A percentile compares a stretch with the other conserved stretches of the same genome.
Evolutionary conservation across 768 basidiomycete species (phyloP).

Genomic region (Lyophyllum atratum): DNA sequence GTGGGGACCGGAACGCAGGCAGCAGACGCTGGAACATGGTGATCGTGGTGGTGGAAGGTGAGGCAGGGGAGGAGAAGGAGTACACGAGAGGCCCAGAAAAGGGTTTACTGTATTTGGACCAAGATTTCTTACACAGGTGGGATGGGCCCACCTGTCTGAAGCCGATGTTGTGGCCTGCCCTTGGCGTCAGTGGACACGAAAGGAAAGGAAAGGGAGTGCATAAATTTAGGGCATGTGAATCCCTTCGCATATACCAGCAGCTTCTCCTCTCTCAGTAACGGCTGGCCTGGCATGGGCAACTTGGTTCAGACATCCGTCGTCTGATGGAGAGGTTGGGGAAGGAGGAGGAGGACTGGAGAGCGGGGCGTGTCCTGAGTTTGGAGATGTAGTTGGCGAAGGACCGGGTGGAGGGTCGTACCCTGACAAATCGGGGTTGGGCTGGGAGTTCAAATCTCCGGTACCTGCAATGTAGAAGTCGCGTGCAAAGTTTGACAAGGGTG

Average conservation of each 20-base stretch:
- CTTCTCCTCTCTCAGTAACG: constrained; percentile 60
- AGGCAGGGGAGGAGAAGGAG: constrained; percentile 33
- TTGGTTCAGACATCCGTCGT: constrained; percentile 56
- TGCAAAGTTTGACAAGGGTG: constrained; percentile 52
- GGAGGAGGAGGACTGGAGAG: no score
- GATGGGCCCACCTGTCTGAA: constrained; percentile 70
- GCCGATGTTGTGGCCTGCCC: constrained; percentile 73
- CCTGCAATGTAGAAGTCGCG: constrained; percentile 63
- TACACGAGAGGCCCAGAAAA: constrained; percentile 65
- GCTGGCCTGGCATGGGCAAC: constrained; percentile 64
- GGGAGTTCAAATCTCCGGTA: constrained; percentile 11
- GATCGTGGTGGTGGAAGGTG: neutral
- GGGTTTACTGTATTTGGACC: constrained; percentile 65
- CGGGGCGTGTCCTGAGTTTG: no score
- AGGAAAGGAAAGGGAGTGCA: constrained; percentile 15
- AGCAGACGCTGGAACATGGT: constrained; percentile 40
- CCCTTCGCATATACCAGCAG: constrained; percentile 70
- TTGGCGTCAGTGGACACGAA: neutral
- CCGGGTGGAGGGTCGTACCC: constrained; percentile 16
- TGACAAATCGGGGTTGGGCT: neutral
- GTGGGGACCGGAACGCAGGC: constrained; percentile 28
- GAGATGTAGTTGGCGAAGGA: no score
- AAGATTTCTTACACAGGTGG: constrained; percentile 73
- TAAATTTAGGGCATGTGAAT: constrained; percentile 70
- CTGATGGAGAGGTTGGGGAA: no score